These are phyloP conservation scores for Thielaviopsis populi DNA, from an alignment of 2,329 filamentous ascomycete genomes.

Conservation along the genomic window DNA sequence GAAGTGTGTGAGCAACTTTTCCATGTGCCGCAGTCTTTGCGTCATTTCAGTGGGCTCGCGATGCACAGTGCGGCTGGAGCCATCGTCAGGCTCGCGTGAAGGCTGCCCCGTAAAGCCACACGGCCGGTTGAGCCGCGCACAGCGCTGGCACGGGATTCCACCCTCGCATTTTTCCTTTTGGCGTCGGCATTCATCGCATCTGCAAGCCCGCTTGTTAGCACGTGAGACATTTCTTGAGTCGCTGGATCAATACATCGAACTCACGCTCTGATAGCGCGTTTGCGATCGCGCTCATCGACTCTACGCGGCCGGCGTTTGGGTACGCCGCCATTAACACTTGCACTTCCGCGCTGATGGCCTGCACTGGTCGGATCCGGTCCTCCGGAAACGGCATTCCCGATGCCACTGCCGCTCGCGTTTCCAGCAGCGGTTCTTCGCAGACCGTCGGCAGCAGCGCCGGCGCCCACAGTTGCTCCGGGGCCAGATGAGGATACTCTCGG, in stretches of 20 bases:
- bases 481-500: background rate
- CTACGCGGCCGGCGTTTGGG: slow-evolving; percentile 20
- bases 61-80: background rate
- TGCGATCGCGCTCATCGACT: slow-evolving; percentile 21
- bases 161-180: slow-evolving; percentile 43
- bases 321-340: slow-evolving; percentile 9
- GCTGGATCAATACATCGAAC: slow-evolving; percentile 1
- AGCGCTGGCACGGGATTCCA: slow-evolving; percentile 38
- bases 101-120: slow-evolving; percentile 32
- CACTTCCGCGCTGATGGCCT: background rate
- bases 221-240: background rate
- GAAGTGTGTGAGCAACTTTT: slow-evolving; percentile 33
- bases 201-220: slow-evolving; percentile 20
- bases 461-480: background rate
- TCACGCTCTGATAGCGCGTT: slow-evolving; percentile 22
- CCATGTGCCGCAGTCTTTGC: slow-evolving; percentile 25
- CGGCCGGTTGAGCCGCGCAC: slow-evolving; percentile 34
- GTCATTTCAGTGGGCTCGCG: slow-evolving; percentile 18
- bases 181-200: slow-evolving; percentile 39
- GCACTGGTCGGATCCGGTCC: background rate
- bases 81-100: slow-evolving; percentile 7
- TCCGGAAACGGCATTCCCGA: background rate
- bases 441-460: background rate
- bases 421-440: background rate
- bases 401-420: slow-evolving; percentile 14